Evolutionary conservation across 257 asterid species (phyloP).

Genomic region (Phtheirospermum japonicum): DNA sequence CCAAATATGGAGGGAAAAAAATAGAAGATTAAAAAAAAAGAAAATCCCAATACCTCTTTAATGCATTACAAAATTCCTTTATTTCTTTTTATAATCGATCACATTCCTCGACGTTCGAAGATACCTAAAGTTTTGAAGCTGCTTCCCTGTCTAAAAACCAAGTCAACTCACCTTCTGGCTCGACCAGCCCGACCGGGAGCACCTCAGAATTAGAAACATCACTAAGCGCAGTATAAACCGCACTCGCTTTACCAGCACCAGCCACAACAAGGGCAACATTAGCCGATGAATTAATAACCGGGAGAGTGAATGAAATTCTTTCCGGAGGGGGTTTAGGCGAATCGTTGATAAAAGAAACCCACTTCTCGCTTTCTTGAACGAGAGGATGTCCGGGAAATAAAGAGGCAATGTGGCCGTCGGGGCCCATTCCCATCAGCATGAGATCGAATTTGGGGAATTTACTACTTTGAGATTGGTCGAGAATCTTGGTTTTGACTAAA

Average conservation of each 20-base stretch:
- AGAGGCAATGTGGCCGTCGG: constrained; percentile 94
- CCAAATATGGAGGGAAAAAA: neutral
- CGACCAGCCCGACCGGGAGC: constrained; percentile 76
- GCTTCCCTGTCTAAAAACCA: constrained; percentile 94
- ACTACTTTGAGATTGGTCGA: constrained; percentile 45
- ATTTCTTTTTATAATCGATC: neutral
- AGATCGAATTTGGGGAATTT: constrained; percentile 90
- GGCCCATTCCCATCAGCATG: constrained; percentile 95
- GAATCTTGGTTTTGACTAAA: constrained; percentile 47
- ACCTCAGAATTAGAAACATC: constrained; percentile 47
- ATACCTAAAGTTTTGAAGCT: constrained; percentile 66
- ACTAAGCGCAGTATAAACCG: constrained; percentile 48
- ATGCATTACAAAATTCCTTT: constrained; percentile 1
- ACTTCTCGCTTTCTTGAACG: constrained; percentile 61
- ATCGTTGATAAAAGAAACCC: constrained; percentile 81
- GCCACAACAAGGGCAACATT: constrained; percentile 73
- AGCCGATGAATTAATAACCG: constrained; percentile 79
- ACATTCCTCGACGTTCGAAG: too few relatives aligned
- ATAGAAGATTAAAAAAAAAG: too few relatives aligned
- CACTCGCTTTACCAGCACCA: constrained; percentile 73
- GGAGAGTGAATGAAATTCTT: constrained; percentile 86
- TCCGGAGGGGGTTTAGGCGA: constrained; percentile 96
- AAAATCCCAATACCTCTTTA: neutral
- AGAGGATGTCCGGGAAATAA: constrained; percentile 85
- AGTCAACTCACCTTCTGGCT: constrained; percentile 68